A percentile compares a stretch with the other conserved stretches of the same genome.
Conservation (phyloP, 2,329 filamentous ascomycete species). For the Fragosphaeria purpurea region DNA sequence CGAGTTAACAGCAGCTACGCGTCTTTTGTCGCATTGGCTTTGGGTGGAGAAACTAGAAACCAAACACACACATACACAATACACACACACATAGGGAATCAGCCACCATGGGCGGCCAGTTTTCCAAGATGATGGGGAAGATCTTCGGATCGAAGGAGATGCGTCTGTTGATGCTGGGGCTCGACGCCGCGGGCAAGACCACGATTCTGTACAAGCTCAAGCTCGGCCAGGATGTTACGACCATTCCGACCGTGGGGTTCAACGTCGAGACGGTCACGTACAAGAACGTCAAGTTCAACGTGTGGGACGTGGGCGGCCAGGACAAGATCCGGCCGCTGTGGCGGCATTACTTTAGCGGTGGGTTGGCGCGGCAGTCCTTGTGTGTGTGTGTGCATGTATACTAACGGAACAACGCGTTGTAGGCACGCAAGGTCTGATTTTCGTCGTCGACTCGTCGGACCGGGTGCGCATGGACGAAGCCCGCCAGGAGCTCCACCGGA, state of each 20-base stretch:
- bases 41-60: too few relatives aligned
- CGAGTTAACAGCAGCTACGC: too few relatives aligned
- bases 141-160: conserved; percentile 42
- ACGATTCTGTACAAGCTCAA: conserved; percentile 99
- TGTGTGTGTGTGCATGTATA: neutral
- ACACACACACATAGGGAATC: too few relatives aligned
- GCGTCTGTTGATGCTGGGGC: conserved; percentile 62
- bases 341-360: conserved; percentile 91
- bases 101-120: conserved; percentile 72
- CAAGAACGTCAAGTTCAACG: conserved; percentile 99
- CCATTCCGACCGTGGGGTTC: conserved; percentile 96
- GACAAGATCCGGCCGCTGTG: conserved; percentile 97
- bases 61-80: too few relatives aligned
- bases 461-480: conserved; percentile 87
- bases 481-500: conserved; percentile 84
- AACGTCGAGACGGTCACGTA: conserved; percentile 98
- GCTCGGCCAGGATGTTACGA: conserved; percentile 95
- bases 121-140: conserved; percentile 95
- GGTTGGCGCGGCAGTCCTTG: conserved; percentile 16
- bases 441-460: conserved; percentile 95
- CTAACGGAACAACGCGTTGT: conserved; percentile 3
- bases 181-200: conserved; percentile 97
- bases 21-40: too few relatives aligned
- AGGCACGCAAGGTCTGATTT: conserved; percentile 96
- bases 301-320: conserved; percentile 97